phyloP scores from a whole-genome alignment of 768 basidiomycete genomes.

The Strobilomyces dryophilus region DNA sequence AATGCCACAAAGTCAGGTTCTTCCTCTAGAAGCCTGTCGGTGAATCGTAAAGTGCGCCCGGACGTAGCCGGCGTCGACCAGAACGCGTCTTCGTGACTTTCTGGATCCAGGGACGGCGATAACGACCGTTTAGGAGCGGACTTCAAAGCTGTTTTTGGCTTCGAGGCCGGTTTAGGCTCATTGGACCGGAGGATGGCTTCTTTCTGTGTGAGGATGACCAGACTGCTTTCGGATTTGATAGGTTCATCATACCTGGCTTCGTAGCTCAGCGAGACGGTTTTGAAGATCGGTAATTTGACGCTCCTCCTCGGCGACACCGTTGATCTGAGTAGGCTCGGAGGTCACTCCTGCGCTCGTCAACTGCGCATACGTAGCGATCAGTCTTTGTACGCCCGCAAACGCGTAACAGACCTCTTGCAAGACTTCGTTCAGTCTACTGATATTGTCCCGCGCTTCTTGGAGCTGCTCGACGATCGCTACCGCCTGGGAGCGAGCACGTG shows the following conservation, averaged over 20 bases:
- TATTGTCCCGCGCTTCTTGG: conserved; percentile 33
- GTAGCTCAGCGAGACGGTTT: conserved; percentile 37
- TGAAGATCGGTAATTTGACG: conserved; percentile 40
- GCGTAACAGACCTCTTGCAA: conserved; percentile 37
- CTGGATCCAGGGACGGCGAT: conserved; percentile 24
- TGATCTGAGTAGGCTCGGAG: conserved; percentile 20
- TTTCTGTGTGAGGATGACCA: conserved; percentile 20
- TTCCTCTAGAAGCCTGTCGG: conserved; percentile 61
- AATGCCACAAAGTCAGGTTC: conserved; percentile 53
- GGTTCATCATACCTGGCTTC: conserved; percentile 32
- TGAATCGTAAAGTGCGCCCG: conserved; percentile 58
- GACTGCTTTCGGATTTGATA: not conserved
- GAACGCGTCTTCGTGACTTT: conserved; percentile 51
- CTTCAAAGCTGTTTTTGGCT: conserved; percentile 12
- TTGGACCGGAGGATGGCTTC: conserved; percentile 25
- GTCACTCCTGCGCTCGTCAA: conserved; percentile 14
- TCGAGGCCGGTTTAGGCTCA: conserved; percentile 6
- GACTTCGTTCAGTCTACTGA: conserved; percentile 32
- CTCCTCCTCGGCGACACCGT: conserved; percentile 38
- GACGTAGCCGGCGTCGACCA: conserved; percentile 57
- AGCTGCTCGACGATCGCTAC: conserved; percentile 37
- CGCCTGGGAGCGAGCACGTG: conserved; percentile 42
- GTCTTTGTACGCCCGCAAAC: conserved; percentile 3
- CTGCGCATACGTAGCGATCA: conserved; percentile 4
- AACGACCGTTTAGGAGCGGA: conserved; percentile 10